Evolutionary conservation across 192 early-diverging fungal genomes (phyloP), one percentile per base, ranked within the genome.

Genomic region (Coemansia sp.): DNA sequence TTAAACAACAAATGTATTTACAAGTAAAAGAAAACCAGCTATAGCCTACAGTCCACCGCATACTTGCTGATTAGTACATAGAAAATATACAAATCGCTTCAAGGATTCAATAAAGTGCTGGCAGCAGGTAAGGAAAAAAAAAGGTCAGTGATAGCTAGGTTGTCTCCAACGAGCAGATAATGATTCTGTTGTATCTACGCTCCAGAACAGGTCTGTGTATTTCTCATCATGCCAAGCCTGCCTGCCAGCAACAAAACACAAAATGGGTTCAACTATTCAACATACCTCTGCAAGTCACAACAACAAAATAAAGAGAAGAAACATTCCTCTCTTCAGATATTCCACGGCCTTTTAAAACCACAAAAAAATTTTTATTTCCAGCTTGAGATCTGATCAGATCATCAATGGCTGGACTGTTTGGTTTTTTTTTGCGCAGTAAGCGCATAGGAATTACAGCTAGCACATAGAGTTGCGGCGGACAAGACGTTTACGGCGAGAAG

Each of bases 161-260:
- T 36, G 23, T 73, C 71, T 73, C 59, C 71, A 73, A 51, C 39
- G 47, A 40, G 42, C 64, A 66, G 51, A 62, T 49, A 58, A 39
- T 59, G 61, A 66, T 73, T 66, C 60, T 62, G 58, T 54, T 37
- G 45, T 57, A 43, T 68, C 56, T 62, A 56, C 51, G 34, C 61
- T 75, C 49, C 71, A 67, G 71, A 75, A 75, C 71, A 75, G 71
- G 71, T 75, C 71, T 75, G 71, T 69, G 53, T 60, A 44, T 60
- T 10, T 58, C 37, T 75, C 71, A 60, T 75, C 71, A 68, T 64
- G 16, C 65, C 49, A 59, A 28, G 20, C 6, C 23, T 26, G 23
- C 23, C 4, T 26, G 23, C 23, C 23, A 26, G 30, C 46, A 3
- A 10, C 11, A 31, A 11, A 14, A 15, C 45, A 47, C 18, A n/a